Evolutionary conservation across 2,329 filamentous ascomycete genomes (phyloP), one percentile per base, ranked within the genome.

Genomic region (Neonectria sp.): DNA sequence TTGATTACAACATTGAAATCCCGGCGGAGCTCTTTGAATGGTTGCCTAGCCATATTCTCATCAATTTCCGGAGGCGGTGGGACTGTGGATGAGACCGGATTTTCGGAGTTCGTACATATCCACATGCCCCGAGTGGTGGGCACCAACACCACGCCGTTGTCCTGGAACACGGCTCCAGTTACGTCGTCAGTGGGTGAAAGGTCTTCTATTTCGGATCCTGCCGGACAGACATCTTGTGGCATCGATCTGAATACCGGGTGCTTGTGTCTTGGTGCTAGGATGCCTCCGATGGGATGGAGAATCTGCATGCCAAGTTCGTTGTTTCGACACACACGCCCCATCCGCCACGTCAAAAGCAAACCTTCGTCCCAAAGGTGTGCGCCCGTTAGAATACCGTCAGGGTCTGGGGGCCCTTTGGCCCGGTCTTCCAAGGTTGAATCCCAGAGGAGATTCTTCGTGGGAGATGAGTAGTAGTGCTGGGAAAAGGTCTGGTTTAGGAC

Each of bases 141-240:
- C 6, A 70, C 53, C 43, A 75, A 21, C 6, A 75, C 27, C 51
- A 63, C 63, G 25, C 66, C 61, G 21, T 75, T 68, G 6, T 75
- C 71, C 37, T 71, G 68, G 6, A 73, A 70, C 33, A 64, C 12
- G 5, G 48, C 37, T 24, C 58, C 53, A 3, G n/a, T 12, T 6
- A 52, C 35, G 8, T 33, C 35, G 37, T 24, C 27, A 9, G 33
- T 27, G n/a, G 15, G 21, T 13, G 33, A 51, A 31, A 63, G 29
- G 37, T 56, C 24, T 35, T 27, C 51, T 15, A 59, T 9, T n/a
- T 45, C 12, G 7, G 12, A 0, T 40, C 17, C 57, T 56, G 4
- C 3, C 6, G 9, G 15, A 35, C 11, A 63, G 31, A 2, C 25
- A 48, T 6, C 63, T 24, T 13, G 71, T 45, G n/a, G 53, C n/a